Evolutionary conservation across 1,139 yeast species (phyloP).

Genomic region (Candida albicans): DNA sequence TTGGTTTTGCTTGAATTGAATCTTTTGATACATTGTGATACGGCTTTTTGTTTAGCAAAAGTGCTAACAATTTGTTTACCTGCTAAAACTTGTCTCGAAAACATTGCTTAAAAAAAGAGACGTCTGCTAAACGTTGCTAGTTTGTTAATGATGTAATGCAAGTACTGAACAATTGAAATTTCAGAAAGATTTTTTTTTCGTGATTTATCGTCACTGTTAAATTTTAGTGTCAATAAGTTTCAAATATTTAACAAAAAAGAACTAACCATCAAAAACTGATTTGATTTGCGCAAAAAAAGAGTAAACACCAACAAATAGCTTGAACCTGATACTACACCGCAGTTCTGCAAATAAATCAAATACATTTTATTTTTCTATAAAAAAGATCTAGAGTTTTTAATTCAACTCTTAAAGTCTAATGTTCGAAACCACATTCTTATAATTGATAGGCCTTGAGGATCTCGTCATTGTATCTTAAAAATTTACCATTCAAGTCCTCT

Average conservation of each 20-base stretch:
- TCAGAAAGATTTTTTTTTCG: background rate
- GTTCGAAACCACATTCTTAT: background rate
- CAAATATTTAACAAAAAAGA: background rate
- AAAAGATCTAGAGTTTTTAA: too few species aligned
- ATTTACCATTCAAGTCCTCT: conserved; percentile 57
- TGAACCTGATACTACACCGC: too few species aligned
- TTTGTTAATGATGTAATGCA: background rate
- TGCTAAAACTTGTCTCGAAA: conserved; percentile 11
- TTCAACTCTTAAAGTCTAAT: background rate
- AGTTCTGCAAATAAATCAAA: too few species aligned
- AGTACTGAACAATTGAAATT: background rate
- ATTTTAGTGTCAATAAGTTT: background rate
- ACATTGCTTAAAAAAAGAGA: conserved; percentile 3
- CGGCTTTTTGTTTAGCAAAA: conserved; percentile 6
- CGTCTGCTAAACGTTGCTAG: background rate
- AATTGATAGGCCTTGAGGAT: conserved; percentile 9
- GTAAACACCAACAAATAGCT: too few species aligned
- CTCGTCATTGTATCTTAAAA: conserved; percentile 59
- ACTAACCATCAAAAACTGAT: background rate
- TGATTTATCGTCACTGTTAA: background rate
- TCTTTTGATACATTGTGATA: conserved; percentile 12
- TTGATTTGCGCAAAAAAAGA: too few species aligned
- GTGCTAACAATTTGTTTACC: conserved; percentile 8
- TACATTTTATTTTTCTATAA: too few species aligned
- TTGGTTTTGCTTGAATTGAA: conserved; percentile 20